phyloP scores from a whole-genome alignment of 306 rosid species.

The Boehmeria nivea region DNA sequence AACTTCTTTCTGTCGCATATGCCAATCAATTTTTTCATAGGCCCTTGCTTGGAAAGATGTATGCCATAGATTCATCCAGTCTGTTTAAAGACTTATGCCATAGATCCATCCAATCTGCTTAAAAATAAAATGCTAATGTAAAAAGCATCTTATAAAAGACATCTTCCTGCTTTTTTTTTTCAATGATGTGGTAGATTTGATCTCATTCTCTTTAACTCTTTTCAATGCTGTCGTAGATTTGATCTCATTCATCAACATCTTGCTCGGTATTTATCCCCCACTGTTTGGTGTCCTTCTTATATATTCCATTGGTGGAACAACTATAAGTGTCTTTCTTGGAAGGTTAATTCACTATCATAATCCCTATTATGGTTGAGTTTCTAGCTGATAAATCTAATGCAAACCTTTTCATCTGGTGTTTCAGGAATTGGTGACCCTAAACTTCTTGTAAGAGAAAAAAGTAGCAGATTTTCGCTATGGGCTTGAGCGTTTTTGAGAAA shows the following conservation, averaged over 20 bases:
- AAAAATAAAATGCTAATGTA: constrained; percentile 10
- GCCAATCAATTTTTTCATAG: too few relatives aligned
- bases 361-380: constrained; percentile 2
- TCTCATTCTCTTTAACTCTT: constrained; percentile 73
- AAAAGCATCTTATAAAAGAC: neutral
- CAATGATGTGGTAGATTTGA: too few relatives aligned
- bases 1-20: too few relatives aligned
- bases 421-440: constrained; percentile 79
- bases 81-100: too few relatives aligned
- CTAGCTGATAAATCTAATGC: constrained; percentile 2
- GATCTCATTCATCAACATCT: constrained; percentile 86
- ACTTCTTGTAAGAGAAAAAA: constrained; percentile 96
- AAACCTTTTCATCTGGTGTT: constrained; percentile 10
- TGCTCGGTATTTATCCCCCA: constrained; percentile 90
- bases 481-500: constrained; percentile 89
- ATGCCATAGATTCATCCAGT: too few relatives aligned
- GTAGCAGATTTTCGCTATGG: constrained; percentile 99
- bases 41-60: too few relatives aligned
- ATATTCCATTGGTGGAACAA: constrained; percentile 92
- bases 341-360: constrained; percentile 41
- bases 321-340: constrained; percentile 81
- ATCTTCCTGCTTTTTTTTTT: neutral
- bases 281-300: constrained; percentile 73
- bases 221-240: constrained; percentile 85
- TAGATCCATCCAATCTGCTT: constrained; percentile 99